Base-by-base conservation (phyloP, 1,284 basidiomycete genomes). In the Tranzscheliella williamsii region DNA sequence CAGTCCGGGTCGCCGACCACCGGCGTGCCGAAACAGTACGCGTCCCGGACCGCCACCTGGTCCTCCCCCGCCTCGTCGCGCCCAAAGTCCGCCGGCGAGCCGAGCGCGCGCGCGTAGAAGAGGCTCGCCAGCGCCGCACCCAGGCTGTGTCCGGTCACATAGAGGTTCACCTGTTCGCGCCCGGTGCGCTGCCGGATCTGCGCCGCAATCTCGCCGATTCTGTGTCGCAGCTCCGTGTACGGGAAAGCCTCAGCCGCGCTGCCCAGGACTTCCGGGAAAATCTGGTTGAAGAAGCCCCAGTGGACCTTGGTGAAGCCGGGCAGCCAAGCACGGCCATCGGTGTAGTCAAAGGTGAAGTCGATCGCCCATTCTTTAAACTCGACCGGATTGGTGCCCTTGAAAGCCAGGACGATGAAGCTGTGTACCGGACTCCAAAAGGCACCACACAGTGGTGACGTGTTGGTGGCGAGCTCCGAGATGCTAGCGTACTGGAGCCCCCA, bases 301-400 rank as follows among this genome's bases (percentile, higher is more conserved):
- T 64, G 64, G 12, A 53, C 51, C 38, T 60, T 63, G 32, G 46
- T 44, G 45, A 40, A 67, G 13, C 60, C 52, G 2, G 58, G 58
- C 13, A 67, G 38, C 61, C 58, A 67, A 22, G n/a, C 45, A 21
- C 53, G 51, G 16, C 53, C 56, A 24, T 61, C 57, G 7, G 47
- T 50, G 32, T 63, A 67, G 38, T 51, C 35, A 29, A 56, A 58
- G 23, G 72, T 75, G 22, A 79, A 69, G 43, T 79, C 78, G 27
- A 73, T 58, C 21, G 71, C 54, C 78, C 78, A 79, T 42, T 79
- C 79, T 16, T 54, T 62, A 56, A 79, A 80, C 47, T 78, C 75
- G 26, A 65, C 65, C 16, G 78, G 78, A 26, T 68, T 63, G 9
- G 79, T 80, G 5, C 79, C 78, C 40, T 67, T 57, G 58, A 67